A percentile compares a stretch with the other conserved stretches of the same genome.
phyloP scores from a whole-genome alignment of 106 monocot species.

The Gastrodia elata region DNA sequence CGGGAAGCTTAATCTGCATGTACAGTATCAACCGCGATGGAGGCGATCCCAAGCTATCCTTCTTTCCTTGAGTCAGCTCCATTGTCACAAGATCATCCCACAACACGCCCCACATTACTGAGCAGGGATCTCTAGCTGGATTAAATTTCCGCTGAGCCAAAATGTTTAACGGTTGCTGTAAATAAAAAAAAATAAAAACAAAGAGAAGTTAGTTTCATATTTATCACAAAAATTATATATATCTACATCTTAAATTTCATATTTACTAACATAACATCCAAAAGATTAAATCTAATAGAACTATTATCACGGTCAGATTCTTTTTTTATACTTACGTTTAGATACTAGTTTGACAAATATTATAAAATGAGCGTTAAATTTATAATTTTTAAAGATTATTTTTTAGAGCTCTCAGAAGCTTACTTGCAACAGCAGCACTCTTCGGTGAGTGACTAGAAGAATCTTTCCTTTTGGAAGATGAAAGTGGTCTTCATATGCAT shows the following conservation, averaged over 20 bases:
- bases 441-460: conserved; percentile 70
- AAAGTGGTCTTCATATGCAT: conserved; percentile 98
- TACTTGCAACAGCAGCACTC: conserved; percentile 81
- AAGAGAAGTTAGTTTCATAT: too few relatives aligned
- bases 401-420: neutral
- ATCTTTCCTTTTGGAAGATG: conserved; percentile 83
- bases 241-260: too few relatives aligned
- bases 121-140: conserved; percentile 83
- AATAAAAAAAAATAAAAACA: conserved; percentile 6
- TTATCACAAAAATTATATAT: too few relatives aligned
- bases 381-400: too few relatives aligned
- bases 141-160: conserved; percentile 80
- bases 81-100: conserved; percentile 78
- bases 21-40: conserved; percentile 74
- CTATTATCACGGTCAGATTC: too few relatives aligned
- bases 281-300: too few relatives aligned
- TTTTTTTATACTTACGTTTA: too few relatives aligned
- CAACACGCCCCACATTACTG: conserved; percentile 78
- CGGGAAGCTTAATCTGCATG: conserved; percentile 37
- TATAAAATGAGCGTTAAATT: too few relatives aligned
- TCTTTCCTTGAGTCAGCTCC: conserved; percentile 69
- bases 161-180: conserved; percentile 69
- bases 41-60: conserved; percentile 46
- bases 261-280: too few relatives aligned
- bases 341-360: too few relatives aligned